Evolutionary conservation across 306 rosid genomes (phyloP).

Genomic region (Vigna reflexopilosa): DNA sequence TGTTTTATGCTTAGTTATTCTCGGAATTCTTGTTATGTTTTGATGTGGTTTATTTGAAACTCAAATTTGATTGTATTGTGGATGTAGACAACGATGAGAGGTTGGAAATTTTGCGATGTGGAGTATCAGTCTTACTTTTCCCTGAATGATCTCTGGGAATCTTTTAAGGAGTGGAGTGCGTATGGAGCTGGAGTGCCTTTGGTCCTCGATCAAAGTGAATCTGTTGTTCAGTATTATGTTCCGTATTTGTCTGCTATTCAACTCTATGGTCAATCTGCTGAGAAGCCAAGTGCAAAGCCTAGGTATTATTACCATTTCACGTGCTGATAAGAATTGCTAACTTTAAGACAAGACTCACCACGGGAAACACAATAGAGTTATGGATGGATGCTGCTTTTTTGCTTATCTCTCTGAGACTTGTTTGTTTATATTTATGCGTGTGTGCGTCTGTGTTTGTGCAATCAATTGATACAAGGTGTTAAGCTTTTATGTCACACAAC

Average conservation of each 20-base stretch:
- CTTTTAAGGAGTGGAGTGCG: conserved; percentile 91
- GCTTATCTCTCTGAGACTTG: neutral
- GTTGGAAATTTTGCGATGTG: conserved; percentile 75
- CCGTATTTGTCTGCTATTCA: conserved; percentile 94
- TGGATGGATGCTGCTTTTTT: neutral
- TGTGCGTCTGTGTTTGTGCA: neutral
- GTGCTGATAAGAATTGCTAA: neutral
- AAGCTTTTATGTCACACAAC: neutral
- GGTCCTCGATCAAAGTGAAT: conserved; percentile 68
- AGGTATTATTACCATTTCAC: conserved; percentile 66
- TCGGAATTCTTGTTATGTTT: conserved; percentile 1
- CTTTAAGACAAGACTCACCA: neutral
- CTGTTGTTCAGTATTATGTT: conserved; percentile 90
- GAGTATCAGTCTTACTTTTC: conserved; percentile 84
- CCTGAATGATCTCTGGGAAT: conserved; percentile 88
- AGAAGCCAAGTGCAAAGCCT: conserved; percentile 59
- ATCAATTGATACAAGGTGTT: neutral
- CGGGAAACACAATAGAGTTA: neutral
- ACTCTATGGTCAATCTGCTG: conserved; percentile 67
- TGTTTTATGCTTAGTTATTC: neutral
- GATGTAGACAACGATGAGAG: conserved; percentile 81
- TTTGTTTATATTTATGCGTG: neutral
- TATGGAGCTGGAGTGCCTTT: conserved; percentile 95
- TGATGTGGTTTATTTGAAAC: conserved; percentile 11
- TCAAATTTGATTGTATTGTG: conserved; percentile 36